Percentiles rank a stretch among this genome's conserved stretches.
phyloP scores from a whole-genome alignment of 805 yeast species.

The Candida multigemmis region DNA sequence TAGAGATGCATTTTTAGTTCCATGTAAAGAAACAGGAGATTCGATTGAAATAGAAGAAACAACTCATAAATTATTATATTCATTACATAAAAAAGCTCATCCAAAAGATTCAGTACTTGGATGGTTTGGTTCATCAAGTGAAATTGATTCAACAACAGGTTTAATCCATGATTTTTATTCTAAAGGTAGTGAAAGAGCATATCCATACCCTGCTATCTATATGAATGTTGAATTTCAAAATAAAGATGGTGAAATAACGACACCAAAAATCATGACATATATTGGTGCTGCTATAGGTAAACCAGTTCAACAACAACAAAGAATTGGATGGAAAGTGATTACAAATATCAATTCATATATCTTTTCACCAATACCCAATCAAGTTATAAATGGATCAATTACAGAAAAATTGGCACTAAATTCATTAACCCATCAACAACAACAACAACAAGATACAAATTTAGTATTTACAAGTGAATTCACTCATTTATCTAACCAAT shows the following conservation, averaged over 20 bases:
- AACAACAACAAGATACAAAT: constrained; percentile 24
- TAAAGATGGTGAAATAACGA: constrained; percentile 32
- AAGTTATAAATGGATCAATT: constrained; percentile 44
- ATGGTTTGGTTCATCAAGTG: constrained; percentile 65
- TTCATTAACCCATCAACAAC: constrained; percentile 15
- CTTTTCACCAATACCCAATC: constrained; percentile 70
- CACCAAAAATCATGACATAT: constrained; percentile 59
- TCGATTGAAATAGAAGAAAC: constrained; percentile 72
- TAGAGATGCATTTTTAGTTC: constrained; percentile 72
- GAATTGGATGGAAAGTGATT: constrained; percentile 31
- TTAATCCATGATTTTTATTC: constrained; percentile 75
- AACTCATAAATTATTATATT: constrained; percentile 61
- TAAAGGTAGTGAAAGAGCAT: constrained; percentile 59
- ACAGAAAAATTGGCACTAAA: constrained; percentile 52
- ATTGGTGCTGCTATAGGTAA: constrained; percentile 69
- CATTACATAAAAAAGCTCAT: constrained; percentile 65
- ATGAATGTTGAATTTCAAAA: constrained; percentile 58
- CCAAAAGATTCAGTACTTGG: constrained; percentile 76
- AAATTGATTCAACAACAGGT: constrained; percentile 63
- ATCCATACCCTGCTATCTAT: constrained; percentile 72
- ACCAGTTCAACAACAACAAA: constrained; percentile 5
- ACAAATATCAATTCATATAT: constrained; percentile 37
- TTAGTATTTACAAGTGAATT: constrained; percentile 26
- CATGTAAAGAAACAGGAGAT: constrained; percentile 66
- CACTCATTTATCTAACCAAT: constrained; percentile 35